Percentiles rank a stretch among this genome's conserved stretches.
These are phyloP conservation scores for Sugiyamaella xylanicola DNA, from an alignment of 1,139 yeast species.

Conservation along the genomic window DNA sequence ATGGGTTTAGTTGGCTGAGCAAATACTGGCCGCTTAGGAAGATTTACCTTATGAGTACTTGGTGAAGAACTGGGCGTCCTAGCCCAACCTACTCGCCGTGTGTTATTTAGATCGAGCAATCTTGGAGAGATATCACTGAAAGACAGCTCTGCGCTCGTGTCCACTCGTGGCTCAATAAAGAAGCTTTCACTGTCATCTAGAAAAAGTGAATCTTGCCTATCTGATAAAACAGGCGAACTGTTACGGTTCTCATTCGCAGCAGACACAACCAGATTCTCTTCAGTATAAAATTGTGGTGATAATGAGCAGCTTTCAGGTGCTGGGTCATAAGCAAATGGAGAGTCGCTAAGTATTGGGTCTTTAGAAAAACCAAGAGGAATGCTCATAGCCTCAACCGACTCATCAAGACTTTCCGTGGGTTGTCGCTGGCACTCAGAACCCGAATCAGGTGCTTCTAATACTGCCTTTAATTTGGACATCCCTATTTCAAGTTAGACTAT, in stretches of 20 bases:
- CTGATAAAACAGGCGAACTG: background rate
- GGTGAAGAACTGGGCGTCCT: slow-evolving; percentile 9
- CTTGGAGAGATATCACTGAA: background rate
- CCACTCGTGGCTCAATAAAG: background rate
- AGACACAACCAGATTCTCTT: no score
- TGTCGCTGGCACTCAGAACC: background rate
- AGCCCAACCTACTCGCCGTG: slow-evolving; percentile 9
- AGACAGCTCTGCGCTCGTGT: background rate
- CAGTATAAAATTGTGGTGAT: no score
- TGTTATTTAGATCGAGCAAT: background rate
- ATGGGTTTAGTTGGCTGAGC: slow-evolving; percentile 18
- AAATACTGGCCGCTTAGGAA: slow-evolving; percentile 4
- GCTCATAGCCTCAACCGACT: background rate
- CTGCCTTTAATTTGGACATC: slow-evolving; percentile 14
- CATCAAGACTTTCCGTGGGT: background rate
- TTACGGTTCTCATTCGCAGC: background rate
- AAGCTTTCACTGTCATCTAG: background rate
- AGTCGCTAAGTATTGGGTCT: background rate
- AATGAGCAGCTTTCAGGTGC: no score
- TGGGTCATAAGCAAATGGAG: background rate
- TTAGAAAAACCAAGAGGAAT: background rate
- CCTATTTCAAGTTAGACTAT: background rate
- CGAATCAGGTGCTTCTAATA: slow-evolving; percentile 10
- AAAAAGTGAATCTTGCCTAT: background rate
- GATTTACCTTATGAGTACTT: background rate